Base-by-base conservation (phyloP, 129 eudicot genomes). In the Oenanthe sinensis region DNA sequence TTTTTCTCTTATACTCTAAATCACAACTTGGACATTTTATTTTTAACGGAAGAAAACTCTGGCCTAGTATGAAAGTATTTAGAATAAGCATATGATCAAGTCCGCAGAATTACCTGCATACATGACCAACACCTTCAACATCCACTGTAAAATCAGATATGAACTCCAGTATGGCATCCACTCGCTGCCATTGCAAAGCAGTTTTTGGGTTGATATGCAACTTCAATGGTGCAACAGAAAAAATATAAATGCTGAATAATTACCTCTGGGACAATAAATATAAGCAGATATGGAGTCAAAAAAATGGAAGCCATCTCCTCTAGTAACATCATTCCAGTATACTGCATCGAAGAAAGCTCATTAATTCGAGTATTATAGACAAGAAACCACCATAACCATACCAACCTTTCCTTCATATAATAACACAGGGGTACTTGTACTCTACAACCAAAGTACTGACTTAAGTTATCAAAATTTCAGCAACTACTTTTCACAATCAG, bases 251-350 rank as follows among this genome's bases (percentile, higher is more conserved):
- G 58, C 17, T 30, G 45, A 43, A 40, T 52, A 13, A 49, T 20
- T 79, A 95, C 98, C 98, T 95, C 79, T 15, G 98, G 97, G 74
- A 95, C 97, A 73, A 92, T 91, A 86, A 92, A 90, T 55, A 95
- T 60, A 40, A 95, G 98, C 83, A 95, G 82, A 79, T 87, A 95
- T 0, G 98, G 98, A 72, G 98, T 95, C 73, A 95, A 79, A 81
- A 95, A 95, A 79, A 95, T 95, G 0, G 98, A 95, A 22, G 97
- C 92, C 97, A 95, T 95, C 91, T 91, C 98, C 82, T 95, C 98
- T 76, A 95, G 79, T 68, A 90, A 69, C 98, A 91, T 95, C 96
- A 91, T 91, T 55, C 94, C 97, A 1, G 97, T 90, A 80, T 91
- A 95, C 98, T 95, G 89, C 87, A 85, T 75, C 54, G 75, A 39